Conservation (phyloP, 2,329 filamentous ascomycete genomes). For the Fusarium pseudonygamai region DNA sequence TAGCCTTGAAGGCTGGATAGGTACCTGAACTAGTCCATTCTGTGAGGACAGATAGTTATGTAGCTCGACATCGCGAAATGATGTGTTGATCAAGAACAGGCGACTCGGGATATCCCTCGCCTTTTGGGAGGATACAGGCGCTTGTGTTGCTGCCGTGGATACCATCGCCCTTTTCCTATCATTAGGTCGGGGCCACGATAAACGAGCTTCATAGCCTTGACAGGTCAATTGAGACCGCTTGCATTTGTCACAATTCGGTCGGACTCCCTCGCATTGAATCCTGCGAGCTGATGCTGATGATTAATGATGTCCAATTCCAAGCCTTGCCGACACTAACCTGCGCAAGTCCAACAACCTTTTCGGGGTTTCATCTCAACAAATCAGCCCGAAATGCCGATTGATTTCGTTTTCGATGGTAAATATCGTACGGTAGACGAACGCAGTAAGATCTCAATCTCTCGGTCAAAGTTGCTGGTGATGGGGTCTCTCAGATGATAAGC, state of each 20-base stretch:
- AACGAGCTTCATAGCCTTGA: constrained; percentile 23
- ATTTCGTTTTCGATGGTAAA: no score
- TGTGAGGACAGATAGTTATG: neutral
- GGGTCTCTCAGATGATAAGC: neutral
- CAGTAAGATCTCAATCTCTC: neutral
- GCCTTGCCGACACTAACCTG: constrained; percentile 14
- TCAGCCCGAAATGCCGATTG: neutral
- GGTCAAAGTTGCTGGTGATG: constrained; percentile 17
- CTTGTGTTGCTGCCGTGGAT: neutral
- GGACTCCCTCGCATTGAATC: constrained; percentile 30
- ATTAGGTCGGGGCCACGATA: constrained; percentile 29
- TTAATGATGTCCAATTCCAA: neutral
- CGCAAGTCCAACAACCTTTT: constrained; percentile 35
- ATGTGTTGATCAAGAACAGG: constrained; percentile 29
- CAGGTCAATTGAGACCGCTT: constrained; percentile 1
- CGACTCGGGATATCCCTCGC: neutral
- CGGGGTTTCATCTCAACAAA: constrained; percentile 2
- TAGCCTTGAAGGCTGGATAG: neutral
- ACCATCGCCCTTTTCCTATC: constrained; percentile 26
- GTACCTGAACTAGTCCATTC: rapidly evolving
- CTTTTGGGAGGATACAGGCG: neutral
- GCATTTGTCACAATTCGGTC: constrained; percentile 23
- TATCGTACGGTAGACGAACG: neutral
- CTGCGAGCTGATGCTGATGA: constrained; percentile 20
- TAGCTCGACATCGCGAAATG: constrained; percentile 12